Percentiles rank a stretch among this genome's conserved stretches.
phyloP scores from a whole-genome alignment of 768 basidiomycete genomes.

The Russula compacta region DNA sequence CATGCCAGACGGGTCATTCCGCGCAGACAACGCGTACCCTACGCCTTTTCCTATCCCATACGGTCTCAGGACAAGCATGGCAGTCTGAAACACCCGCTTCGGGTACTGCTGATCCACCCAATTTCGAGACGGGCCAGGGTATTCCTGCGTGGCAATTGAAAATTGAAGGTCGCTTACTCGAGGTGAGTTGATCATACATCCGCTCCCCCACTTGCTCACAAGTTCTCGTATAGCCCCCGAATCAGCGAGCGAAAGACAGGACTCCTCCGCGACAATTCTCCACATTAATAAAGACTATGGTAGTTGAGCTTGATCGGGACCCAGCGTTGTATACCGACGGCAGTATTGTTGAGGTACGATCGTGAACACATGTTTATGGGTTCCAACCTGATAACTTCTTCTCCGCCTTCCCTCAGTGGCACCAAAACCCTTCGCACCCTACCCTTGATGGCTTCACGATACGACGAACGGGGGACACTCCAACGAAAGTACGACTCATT shows the following conservation, averaged over 20 bases:
- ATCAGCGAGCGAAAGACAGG: slow-evolving; percentile 57
- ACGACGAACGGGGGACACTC: slow-evolving; percentile 67
- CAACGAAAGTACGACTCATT: slow-evolving; percentile 73
- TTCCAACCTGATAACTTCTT: background rate
- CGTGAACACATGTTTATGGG: background rate
- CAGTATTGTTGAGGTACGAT: slow-evolving; percentile 79
- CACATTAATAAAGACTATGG: slow-evolving; percentile 71
- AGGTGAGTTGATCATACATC: slow-evolving; percentile 37
- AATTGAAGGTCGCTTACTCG: slow-evolving; percentile 80
- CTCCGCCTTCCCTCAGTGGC: slow-evolving; percentile 41
- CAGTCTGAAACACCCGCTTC: slow-evolving; percentile 42
- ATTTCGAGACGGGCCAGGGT: slow-evolving; percentile 78
- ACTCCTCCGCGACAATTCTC: slow-evolving; percentile 69
- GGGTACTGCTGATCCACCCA: slow-evolving; percentile 35
- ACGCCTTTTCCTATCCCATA: slow-evolving; percentile 81
- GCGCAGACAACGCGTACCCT: slow-evolving; percentile 73
- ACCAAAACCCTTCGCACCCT: slow-evolving; percentile 46
- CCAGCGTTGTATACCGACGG: slow-evolving; percentile 70
- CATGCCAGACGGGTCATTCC: background rate
- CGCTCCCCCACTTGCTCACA: background rate
- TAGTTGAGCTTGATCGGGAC: slow-evolving; percentile 84
- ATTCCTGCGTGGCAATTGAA: slow-evolving; percentile 85
- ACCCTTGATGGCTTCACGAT: slow-evolving; percentile 82
- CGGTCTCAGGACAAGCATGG: slow-evolving; percentile 80
- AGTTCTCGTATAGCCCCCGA: slow-evolving; percentile 36